These are phyloP conservation scores for Anthostomella pinea DNA, from an alignment of 2,329 filamentous ascomycete species.

Conservation along the genomic window DNA sequence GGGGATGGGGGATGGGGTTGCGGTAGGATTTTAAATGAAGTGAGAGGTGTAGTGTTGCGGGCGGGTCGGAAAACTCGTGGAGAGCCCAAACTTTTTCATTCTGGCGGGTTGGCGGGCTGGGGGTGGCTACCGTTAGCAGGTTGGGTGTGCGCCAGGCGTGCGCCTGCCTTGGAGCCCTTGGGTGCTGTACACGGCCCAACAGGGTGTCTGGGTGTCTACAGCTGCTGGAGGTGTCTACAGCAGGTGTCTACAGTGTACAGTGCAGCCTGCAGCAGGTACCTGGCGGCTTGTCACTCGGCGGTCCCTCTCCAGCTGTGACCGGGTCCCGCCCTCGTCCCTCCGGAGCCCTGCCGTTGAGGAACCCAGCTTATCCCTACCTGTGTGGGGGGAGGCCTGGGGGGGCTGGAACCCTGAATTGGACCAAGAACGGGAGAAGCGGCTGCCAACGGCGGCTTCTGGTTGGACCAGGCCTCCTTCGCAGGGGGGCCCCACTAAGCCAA, in stretches of 20 bases:
- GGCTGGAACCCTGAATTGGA: slow-evolving; percentile 22
- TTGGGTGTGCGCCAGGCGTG: too few species aligned
- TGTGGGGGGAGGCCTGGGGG: slow-evolving; percentile 30
- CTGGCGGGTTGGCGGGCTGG: slow-evolving; percentile 12
- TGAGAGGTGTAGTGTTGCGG: slow-evolving; percentile 20
- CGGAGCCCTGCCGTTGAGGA: slow-evolving; percentile 23
- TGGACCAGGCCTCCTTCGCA: slow-evolving; percentile 8
- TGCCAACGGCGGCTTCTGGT: slow-evolving; percentile 13
- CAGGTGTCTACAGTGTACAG: slow-evolving; percentile 21
- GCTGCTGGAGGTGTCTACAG: too few species aligned
- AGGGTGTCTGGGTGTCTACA: too few species aligned
- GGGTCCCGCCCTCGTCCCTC: slow-evolving; percentile 3
- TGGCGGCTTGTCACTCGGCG: slow-evolving; percentile 22
- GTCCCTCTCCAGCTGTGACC: too few species aligned
- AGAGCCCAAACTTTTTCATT: slow-evolving; percentile 21
- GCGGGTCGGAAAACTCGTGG: slow-evolving; percentile 25
- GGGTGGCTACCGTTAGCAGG: too few species aligned
- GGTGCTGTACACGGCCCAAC: too few species aligned
- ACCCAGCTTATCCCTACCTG: slow-evolving; percentile 17
- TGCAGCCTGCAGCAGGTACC: slow-evolving; percentile 26
- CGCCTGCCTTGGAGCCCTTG: too few species aligned
- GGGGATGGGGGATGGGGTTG: slow-evolving; percentile 33
- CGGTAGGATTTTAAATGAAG: slow-evolving; percentile 36
- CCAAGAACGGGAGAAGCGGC: slow-evolving; percentile 15
- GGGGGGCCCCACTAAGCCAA: slow-evolving; percentile 4